Conservation (phyloP, 2,329 filamentous ascomycete species). For the Basipetospora chlamydospora region DNA sequence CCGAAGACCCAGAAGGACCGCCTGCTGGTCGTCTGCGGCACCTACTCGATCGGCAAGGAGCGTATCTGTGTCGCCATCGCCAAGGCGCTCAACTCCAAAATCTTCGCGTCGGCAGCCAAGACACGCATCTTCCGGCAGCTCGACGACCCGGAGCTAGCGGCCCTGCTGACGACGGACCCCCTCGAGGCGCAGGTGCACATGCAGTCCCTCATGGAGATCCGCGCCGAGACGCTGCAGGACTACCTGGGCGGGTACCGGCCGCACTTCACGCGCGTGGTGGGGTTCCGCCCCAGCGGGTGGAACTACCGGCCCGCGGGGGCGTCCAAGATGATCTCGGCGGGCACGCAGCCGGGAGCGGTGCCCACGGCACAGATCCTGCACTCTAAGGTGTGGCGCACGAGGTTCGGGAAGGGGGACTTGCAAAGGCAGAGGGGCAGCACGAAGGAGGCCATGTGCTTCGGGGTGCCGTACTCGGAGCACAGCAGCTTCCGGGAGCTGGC, state of each 20-base stretch:
- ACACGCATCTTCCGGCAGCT: conserved; percentile 72
- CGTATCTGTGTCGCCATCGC: conserved; percentile 89
- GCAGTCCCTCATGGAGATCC: conserved; percentile 90
- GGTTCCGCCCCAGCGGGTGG: conserved; percentile 89
- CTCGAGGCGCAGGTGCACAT: conserved; percentile 89
- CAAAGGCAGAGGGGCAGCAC: conserved; percentile 73
- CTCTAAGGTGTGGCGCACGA: conserved; percentile 56
- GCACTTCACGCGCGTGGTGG: conserved; percentile 74
- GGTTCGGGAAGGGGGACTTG: conserved; percentile 59
- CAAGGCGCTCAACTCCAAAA: conserved; percentile 70
- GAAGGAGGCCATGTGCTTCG: conserved; percentile 71
- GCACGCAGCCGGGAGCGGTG: conserved; percentile 32
- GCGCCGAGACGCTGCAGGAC: conserved; percentile 77
- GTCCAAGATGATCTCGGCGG: conserved; percentile 36
- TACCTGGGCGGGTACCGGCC: conserved; percentile 71
- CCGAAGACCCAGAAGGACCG: conserved; percentile 38
- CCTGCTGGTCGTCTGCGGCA: conserved; percentile 83
- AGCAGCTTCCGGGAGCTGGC: conserved; percentile 88
- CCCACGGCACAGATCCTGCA: conserved; percentile 38
- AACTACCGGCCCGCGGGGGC: conserved; percentile 56
- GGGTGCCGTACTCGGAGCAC: conserved; percentile 92
- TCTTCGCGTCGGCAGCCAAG: conserved; percentile 74
- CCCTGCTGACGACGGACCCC: conserved; percentile 66
- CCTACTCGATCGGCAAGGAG: conserved; percentile 96
- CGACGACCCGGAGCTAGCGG: conserved; percentile 68